These are phyloP conservation scores for Agaricus blazei DNA, from an alignment of 768 basidiomycete species.

Conservation along the genomic window DNA sequence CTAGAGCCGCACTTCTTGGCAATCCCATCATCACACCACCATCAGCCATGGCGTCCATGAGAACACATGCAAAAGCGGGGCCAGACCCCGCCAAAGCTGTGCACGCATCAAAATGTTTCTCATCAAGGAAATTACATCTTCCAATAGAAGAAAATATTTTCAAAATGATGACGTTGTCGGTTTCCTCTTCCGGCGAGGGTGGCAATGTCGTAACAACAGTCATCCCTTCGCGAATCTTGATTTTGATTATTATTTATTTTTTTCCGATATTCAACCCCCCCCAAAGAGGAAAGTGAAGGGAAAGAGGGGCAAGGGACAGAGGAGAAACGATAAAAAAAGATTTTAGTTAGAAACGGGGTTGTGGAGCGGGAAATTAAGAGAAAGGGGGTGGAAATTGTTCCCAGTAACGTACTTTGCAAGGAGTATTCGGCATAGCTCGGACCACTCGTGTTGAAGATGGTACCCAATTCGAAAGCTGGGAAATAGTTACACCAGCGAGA, in stretches of 20 bases:
- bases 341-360: neutral
- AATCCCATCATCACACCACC: constrained; percentile 99
- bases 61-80: constrained; percentile 94
- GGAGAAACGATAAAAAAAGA: neutral
- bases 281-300: too few species aligned
- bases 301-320: too few species aligned
- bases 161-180: constrained; percentile 68
- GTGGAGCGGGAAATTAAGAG: neutral
- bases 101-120: constrained; percentile 98
- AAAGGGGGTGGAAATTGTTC: neutral
- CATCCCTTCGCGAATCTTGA: constrained; percentile 98
- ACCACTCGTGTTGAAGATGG: constrained; percentile 76
- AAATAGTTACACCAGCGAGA: constrained; percentile 91
- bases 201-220: constrained; percentile 83
- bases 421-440: constrained; percentile 98
- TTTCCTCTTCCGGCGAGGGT: constrained; percentile 41
- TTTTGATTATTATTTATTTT: too few species aligned
- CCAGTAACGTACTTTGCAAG: constrained; percentile 69
- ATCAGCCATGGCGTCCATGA: constrained; percentile 98
- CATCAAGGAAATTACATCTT: constrained; percentile 91
- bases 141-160: constrained; percentile 98
- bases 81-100: constrained; percentile 95
- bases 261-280: too few species aligned
- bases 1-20: constrained; percentile 88
- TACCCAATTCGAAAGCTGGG: constrained; percentile 75